Base-by-base conservation (phyloP, 768 basidiomycete genomes). In the Leccinellum rugosiceps region DNA sequence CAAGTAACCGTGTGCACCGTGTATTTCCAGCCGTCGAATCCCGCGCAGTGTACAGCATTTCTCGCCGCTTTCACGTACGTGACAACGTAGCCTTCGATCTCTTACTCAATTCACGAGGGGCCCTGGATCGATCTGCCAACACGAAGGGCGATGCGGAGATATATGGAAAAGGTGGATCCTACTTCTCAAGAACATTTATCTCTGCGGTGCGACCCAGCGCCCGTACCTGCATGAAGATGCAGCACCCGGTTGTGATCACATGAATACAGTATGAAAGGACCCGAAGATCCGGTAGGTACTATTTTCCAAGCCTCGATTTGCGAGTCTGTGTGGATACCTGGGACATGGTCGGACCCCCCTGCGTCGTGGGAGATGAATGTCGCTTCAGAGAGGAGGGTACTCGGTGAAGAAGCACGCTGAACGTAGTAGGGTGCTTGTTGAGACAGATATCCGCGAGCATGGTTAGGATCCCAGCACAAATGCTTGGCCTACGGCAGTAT, bases 221-320 rank as follows among this genome's bases (percentile, higher is more conserved):
- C 15, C 34, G 17, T 17, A 35, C 15, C 34, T 45, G 44, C 21
- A 45, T 21, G 44, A 43, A 43, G 19, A 43, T 43, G 41, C 21
- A 45, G 0, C 76, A 80, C 2, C 77, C 77, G 46, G 34, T 25
- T 10, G 41, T 43, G 7, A 44, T 47, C 4, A 19, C 23, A 38
- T 38, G 9, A 15, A 45, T 13, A 43, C 6, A 7, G 14, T 15
- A n/a, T 23, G 43, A 1, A n/a, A 19, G 21, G 44, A 2, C 44
- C 1, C 0, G 3, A 15, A 19, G 13, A 23, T 45, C 34, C 8
- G 13, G 34, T 35, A 3, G 17, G 14, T 23, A 78, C 79, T 61
- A 65, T 62, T 63, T 78, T 81, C 84, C 84, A 85, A 0, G 61
- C 76, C 4, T 61, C 58, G 35, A 25, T n/a, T n/a, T n/a, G n/a